These are phyloP conservation scores for Xylaria flabelliformis DNA, from an alignment of 495 filamentous ascomycete genomes.

Conservation along the genomic window DNA sequence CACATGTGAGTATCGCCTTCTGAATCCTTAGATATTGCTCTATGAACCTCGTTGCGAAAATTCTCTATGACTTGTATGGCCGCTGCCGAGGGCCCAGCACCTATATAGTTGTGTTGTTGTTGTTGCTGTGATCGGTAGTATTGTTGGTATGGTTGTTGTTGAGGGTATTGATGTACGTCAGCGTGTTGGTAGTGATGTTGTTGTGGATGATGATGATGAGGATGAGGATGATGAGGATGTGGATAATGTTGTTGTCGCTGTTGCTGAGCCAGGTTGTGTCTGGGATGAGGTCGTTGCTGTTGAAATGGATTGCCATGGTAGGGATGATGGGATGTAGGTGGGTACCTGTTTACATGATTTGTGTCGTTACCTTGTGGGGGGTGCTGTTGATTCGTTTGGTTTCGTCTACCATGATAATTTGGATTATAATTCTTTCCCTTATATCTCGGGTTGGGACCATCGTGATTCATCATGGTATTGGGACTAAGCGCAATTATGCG, in stretches of 20 bases:
- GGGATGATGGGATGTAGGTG: not conserved
- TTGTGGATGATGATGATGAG: not conserved
- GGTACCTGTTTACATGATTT: not conserved
- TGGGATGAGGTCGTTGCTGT: not conserved
- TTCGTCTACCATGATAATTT: not conserved
- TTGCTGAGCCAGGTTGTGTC: not conserved
- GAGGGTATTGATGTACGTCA: not conserved
- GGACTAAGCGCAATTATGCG: not conserved
- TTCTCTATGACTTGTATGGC: not conserved
- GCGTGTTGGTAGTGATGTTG: not conserved
- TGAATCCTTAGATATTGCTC: fast-evolving
- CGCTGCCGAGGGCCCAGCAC: not conserved
- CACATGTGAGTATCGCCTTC: not conserved
- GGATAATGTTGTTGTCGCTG: not conserved
- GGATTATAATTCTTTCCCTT: conserved; percentile 17
- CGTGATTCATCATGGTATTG: not conserved
- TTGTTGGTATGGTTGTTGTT: not conserved
- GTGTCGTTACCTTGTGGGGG: not conserved
- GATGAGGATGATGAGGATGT: not conserved
- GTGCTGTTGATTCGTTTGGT: not conserved
- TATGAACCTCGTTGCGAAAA: not conserved
- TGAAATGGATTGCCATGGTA: not conserved
- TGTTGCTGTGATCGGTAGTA: not conserved
- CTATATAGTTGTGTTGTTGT: not conserved
- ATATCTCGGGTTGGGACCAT: not conserved